Percentiles rank a stretch among this genome's conserved stretches.
phyloP scores from a whole-genome alignment of 331 rosid genomes.

The Saraca asoca region DNA sequence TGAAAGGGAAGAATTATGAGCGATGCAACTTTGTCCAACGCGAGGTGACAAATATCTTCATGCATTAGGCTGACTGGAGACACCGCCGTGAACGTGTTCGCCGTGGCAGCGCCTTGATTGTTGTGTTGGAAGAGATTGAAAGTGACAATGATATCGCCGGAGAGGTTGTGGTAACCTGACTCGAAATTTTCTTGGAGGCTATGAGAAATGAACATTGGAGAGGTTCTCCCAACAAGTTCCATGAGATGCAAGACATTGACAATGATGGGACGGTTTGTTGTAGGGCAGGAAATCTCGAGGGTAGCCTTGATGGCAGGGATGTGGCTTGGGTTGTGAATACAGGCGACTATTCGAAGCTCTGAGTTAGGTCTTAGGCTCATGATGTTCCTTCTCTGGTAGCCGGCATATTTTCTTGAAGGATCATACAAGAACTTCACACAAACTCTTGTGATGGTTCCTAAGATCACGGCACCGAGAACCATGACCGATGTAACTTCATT shows the following conservation, averaged over 20 bases:
- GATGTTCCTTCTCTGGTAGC: slow-evolving; percentile 45
- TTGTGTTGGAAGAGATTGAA: slow-evolving; percentile 46
- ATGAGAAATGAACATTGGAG: slow-evolving; percentile 58
- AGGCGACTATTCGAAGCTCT: slow-evolving; percentile 44
- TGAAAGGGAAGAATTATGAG: slow-evolving; percentile 61
- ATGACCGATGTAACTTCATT: background rate
- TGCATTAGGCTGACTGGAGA: slow-evolving; percentile 47
- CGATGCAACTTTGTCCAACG: slow-evolving; percentile 49
- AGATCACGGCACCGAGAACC: slow-evolving; percentile 5
- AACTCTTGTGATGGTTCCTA: slow-evolving; percentile 27
- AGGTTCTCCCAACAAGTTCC: slow-evolving; percentile 54
- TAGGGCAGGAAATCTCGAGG: slow-evolving; percentile 40
- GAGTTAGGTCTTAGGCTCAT: slow-evolving; percentile 29
- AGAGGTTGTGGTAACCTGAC: slow-evolving; percentile 28
- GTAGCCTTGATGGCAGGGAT: slow-evolving; percentile 35
- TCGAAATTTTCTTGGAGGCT: slow-evolving; percentile 19
- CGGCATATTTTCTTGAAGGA: slow-evolving; percentile 53
- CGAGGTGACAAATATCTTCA: slow-evolving; percentile 51
- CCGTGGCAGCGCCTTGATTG: slow-evolving; percentile 24
- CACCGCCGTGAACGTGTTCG: slow-evolving; percentile 47
- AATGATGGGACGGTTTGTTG: slow-evolving; percentile 19
- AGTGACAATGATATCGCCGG: slow-evolving; percentile 37
- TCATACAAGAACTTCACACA: slow-evolving; percentile 41
- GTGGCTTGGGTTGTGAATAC: slow-evolving; percentile 41
- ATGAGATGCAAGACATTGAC: slow-evolving; percentile 55